Conservation (phyloP, 192 early-diverging fungal genomes). For the Coemansia sp. region DNA sequence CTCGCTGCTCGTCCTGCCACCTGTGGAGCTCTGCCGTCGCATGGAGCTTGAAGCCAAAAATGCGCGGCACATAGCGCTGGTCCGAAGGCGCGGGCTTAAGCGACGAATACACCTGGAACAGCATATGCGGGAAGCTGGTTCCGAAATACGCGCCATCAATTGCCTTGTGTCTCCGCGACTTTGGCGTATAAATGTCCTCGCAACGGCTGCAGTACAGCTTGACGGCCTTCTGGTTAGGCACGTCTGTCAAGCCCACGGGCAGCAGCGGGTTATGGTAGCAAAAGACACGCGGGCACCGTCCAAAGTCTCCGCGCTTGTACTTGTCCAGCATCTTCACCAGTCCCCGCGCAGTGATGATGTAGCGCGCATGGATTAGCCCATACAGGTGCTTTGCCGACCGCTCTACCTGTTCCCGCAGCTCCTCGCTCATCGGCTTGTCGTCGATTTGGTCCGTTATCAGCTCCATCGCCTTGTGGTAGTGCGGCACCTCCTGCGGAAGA, state of each 20-base stretch:
- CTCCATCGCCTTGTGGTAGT: constrained; percentile 87
- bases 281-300: constrained; percentile 91
- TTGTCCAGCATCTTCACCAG: constrained; percentile 96
- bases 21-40: constrained; percentile 81
- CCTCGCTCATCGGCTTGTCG: constrained; percentile 53
- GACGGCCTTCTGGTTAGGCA: constrained; percentile 77
- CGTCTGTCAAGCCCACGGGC: constrained; percentile 86
- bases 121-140: constrained; percentile 92
- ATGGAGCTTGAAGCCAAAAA: constrained; percentile 98
- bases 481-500: constrained; percentile 81
- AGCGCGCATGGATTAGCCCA: constrained; percentile 98
- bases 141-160: constrained; percentile 98
- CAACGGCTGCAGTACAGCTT: constrained; percentile 96
- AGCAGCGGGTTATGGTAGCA: constrained; percentile 88
- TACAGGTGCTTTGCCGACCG: constrained; percentile 88
- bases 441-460: constrained; percentile 76
- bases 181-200: constrained; percentile 95
- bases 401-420: constrained; percentile 77
- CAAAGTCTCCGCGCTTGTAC: constrained; percentile 90
- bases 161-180: constrained; percentile 74
- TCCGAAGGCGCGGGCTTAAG: constrained; percentile 71
- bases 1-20: constrained; percentile 82
- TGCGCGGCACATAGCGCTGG: constrained; percentile 83
- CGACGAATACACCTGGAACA: constrained; percentile 87
- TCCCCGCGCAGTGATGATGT: constrained; percentile 88